Conservation (phyloP, 1,139 yeast genomes). For the Hyphopichia fennica region DNA sequence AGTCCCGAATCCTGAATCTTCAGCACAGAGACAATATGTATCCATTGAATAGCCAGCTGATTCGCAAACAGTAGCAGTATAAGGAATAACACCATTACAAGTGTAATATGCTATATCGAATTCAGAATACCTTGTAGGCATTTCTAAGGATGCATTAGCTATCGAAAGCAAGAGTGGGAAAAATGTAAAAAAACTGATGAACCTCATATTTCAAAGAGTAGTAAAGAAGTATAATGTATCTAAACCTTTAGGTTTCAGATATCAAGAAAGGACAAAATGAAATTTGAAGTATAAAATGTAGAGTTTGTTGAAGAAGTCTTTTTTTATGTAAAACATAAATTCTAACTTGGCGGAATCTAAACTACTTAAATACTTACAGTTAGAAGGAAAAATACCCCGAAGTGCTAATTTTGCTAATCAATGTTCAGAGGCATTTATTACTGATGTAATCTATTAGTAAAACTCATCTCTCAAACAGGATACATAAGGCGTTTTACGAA, state of each 20-base stretch:
- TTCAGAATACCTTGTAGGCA: conserved; percentile 5
- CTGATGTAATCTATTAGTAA: neutral
- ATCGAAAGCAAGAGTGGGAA: neutral
- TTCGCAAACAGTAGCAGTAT: conserved; percentile 3
- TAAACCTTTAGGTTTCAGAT: too few relatives aligned
- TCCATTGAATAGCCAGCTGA: conserved; percentile 1
- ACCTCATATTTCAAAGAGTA: neutral
- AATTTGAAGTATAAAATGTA: too few relatives aligned
- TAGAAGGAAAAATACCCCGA: too few relatives aligned
- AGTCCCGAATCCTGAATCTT: conserved; percentile 18
- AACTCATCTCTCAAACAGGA: neutral
- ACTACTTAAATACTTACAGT: too few relatives aligned
- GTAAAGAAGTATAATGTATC: too few relatives aligned
- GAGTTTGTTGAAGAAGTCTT: too few relatives aligned
- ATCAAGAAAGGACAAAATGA: too few relatives aligned
- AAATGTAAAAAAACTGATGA: neutral
- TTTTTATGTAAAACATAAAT: too few relatives aligned
- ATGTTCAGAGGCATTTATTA: neutral
- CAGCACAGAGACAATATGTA: conserved; percentile 16
- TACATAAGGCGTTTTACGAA: neutral
- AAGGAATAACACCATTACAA: conserved; percentile 1
- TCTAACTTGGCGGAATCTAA: too few relatives aligned
- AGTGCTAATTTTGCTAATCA: neutral
- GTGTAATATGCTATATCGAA: conserved; percentile 2
- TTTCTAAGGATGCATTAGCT: neutral